These are phyloP conservation scores for Fraxinus xanthoxyloides DNA, from an alignment of 305 asterid genomes.

Conservation along the genomic window DNA sequence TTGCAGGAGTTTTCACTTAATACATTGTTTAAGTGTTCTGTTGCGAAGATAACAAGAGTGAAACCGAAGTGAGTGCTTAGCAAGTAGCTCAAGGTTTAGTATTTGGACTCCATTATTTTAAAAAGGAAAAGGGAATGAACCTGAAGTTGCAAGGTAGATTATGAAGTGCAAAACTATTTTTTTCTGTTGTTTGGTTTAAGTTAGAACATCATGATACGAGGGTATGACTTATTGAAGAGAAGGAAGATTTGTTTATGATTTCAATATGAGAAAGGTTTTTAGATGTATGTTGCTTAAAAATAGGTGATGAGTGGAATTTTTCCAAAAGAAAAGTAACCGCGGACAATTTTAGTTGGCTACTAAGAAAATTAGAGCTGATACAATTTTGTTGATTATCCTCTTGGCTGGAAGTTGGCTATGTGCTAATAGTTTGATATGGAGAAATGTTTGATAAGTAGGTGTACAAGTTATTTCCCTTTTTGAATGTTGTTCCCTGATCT, in stretches of 20 bases:
- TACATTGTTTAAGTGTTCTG: neutral
- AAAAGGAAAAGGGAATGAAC: neutral
- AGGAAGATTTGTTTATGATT: neutral
- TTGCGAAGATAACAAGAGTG: neutral
- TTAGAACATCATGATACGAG: neutral
- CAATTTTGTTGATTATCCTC: neutral
- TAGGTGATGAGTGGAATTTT: neutral
- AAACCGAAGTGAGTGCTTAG: neutral
- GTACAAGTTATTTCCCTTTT: neutral
- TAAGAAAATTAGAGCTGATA: neutral
- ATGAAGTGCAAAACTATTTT: neutral
- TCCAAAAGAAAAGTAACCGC: neutral
- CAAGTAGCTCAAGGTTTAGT: neutral
- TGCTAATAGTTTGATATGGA: neutral
- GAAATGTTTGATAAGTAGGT: neutral
- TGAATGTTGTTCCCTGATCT: neutral
- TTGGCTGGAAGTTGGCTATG: neutral
- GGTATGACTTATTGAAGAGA: neutral
- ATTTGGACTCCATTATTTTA: neutral
- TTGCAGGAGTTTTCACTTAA: neutral
- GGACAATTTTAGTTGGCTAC: neutral
- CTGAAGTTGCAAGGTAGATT: neutral
- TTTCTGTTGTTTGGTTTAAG: neutral
- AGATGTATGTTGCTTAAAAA: neutral
- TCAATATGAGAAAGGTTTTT: neutral